phyloP scores from a whole-genome alignment of 192 early-diverging fungal genomes.

The Martensiomyces pterosporus region DNA sequence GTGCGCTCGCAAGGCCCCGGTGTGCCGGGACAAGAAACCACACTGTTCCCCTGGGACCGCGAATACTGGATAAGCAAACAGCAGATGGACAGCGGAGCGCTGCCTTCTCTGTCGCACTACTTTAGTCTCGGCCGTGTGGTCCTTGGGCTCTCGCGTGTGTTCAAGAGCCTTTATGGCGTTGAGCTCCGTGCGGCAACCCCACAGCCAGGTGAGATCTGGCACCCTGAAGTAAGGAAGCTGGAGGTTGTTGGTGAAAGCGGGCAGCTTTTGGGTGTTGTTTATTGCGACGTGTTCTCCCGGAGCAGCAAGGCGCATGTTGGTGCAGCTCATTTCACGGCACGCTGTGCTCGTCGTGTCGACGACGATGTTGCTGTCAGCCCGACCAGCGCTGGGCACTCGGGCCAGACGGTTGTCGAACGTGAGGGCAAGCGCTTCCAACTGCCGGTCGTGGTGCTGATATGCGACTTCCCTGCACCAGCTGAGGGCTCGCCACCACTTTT shows the following conservation, averaged over 20 bases:
- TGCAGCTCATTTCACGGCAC: slow-evolving; percentile 94
- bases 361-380: slow-evolving; percentile 55
- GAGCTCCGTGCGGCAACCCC: slow-evolving; percentile 66
- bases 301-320: slow-evolving; percentile 66
- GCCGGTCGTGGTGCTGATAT: slow-evolving; percentile 70
- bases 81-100: slow-evolving; percentile 37
- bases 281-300: slow-evolving; percentile 89
- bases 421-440: slow-evolving; percentile 57
- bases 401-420: slow-evolving; percentile 45
- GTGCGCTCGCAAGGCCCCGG: slow-evolving; percentile 12
- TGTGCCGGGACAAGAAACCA: slow-evolving; percentile 1
- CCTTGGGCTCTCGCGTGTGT: slow-evolving; percentile 80
- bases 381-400: slow-evolving; percentile 10
- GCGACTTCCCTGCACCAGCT: slow-evolving; percentile 58
- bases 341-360: slow-evolving; percentile 83
- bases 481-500: slow-evolving; percentile 59
- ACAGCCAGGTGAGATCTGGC: slow-evolving; percentile 84
- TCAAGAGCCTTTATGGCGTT: slow-evolving; percentile 83
- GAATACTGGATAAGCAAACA: slow-evolving; percentile 61
- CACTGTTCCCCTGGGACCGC: slow-evolving; percentile 77
- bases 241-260: slow-evolving; percentile 87
- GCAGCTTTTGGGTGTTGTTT: slow-evolving; percentile 83
- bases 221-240: slow-evolving; percentile 83
- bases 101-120: slow-evolving; percentile 60
- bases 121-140: slow-evolving; percentile 89